These are phyloP conservation scores for Talaromyces liani DNA, from an alignment of 495 filamentous ascomycete genomes.

Conservation along the genomic window DNA sequence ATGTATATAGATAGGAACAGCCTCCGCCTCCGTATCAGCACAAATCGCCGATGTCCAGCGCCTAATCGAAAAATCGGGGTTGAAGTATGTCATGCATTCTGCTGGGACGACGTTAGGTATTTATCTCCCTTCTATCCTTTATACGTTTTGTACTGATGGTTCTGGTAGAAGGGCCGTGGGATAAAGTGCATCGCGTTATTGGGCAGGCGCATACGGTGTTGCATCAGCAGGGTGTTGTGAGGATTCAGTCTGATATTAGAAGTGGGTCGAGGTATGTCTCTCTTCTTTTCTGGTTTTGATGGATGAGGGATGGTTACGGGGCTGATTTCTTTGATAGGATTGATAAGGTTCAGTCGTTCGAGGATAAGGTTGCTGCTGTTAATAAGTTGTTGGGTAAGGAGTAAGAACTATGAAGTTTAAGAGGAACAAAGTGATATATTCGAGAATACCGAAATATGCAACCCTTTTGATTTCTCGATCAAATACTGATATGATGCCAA, in stretches of 20 bases:
- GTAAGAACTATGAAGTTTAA: conserved; percentile 4
- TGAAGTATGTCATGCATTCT: conserved; percentile 84
- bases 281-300: not conserved
- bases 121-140: conserved; percentile 17
- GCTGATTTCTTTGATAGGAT: conserved; percentile 35
- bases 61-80: conserved; percentile 68
- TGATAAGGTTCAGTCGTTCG: conserved; percentile 59
- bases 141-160: not conserved
- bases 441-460: not conserved
- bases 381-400: conserved; percentile 46
- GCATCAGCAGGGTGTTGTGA: conserved; percentile 69
- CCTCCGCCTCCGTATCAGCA: conserved; percentile 70
- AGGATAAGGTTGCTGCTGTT: conserved; percentile 62
- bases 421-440: not conserved
- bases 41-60: conserved; percentile 86
- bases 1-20: conserved; percentile 63
- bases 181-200: conserved; percentile 78
- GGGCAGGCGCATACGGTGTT: conserved; percentile 84
- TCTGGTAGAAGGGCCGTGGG: conserved; percentile 77
- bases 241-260: conserved; percentile 86
- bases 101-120: conserved; percentile 86
- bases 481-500: not conserved
- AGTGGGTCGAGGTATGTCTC: conserved; percentile 66
- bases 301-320: not conserved
- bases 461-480: not conserved